phyloP scores from a whole-genome alignment of 176 grass and related monocot species.

The Stipa capillata region DNA sequence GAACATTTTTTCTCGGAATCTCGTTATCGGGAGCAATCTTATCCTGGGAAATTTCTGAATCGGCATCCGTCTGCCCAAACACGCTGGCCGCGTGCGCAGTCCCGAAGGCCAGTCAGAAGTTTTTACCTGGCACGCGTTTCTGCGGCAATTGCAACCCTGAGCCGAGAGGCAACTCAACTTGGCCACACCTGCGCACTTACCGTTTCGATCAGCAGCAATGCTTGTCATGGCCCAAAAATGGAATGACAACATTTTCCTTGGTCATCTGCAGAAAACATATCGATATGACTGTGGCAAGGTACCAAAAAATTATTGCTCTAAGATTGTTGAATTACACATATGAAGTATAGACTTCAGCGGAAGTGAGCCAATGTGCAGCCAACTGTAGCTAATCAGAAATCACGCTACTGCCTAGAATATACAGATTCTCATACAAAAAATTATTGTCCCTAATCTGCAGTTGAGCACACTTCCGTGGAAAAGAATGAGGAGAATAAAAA shows the following conservation, averaged over 20 bases:
- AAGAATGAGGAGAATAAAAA: background rate
- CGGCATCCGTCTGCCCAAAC: too few species aligned
- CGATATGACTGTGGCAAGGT: background rate
- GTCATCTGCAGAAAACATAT: background rate
- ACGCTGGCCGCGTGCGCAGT: too few species aligned
- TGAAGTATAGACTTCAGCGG: too few species aligned
- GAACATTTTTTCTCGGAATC: background rate
- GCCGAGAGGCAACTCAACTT: background rate
- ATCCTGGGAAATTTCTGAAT: too few species aligned
- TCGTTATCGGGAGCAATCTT: background rate
- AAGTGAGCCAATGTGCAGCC: background rate
- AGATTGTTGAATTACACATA: background rate
- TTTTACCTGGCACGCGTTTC: too few species aligned
- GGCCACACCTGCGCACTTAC: background rate
- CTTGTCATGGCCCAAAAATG: conserved; percentile 11
- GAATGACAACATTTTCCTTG: conserved; percentile 15
- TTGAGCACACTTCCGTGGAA: background rate
- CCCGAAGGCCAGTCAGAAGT: too few species aligned
- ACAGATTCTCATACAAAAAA: conserved; percentile 32
- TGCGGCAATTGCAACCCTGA: too few species aligned
- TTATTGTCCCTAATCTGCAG: conserved; percentile 33
- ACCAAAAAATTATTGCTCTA: background rate
- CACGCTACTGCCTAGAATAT: conserved; percentile 31
- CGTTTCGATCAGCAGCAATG: background rate
- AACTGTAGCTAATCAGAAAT: conserved; percentile 2